phyloP scores from a whole-genome alignment of 2,329 filamentous ascomycete genomes.

The Penicillium occitanis region DNA sequence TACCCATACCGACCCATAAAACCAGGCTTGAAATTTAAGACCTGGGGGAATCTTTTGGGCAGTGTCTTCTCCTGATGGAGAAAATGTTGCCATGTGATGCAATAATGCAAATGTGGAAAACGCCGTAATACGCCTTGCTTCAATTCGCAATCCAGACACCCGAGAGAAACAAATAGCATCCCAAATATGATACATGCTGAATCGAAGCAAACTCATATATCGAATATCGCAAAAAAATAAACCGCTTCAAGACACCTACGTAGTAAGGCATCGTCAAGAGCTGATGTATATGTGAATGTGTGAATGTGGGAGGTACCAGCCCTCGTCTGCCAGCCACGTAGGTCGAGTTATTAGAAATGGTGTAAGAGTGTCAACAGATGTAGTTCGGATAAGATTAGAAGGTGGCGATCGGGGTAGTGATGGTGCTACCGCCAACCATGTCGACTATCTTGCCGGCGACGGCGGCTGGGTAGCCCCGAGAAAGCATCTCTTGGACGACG shows the following conservation, averaged over 20 bases:
- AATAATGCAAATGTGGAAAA: neutral
- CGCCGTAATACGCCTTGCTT: conserved; percentile 2
- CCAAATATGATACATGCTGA: conserved; percentile 13
- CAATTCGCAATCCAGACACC: neutral
- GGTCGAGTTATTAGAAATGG: conserved; percentile 18
- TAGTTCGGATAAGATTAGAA: conserved; percentile 17
- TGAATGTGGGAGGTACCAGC: conserved; percentile 19
- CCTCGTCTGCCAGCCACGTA: conserved; percentile 19
- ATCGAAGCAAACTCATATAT: conserved; percentile 12
- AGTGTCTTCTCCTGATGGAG: neutral
- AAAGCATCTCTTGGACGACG: conserved; percentile 87
- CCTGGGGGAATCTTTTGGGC: neutral
- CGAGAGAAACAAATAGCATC: neutral
- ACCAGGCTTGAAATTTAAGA: neutral
- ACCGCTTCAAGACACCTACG: conserved; percentile 9
- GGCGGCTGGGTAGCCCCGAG: conserved; percentile 83
- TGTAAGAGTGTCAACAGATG: conserved; percentile 18
- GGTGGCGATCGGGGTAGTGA: conserved; percentile 9
- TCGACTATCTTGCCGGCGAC: conserved; percentile 94
- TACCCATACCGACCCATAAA: conserved; percentile 1
- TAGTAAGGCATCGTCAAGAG: conserved; percentile 13
- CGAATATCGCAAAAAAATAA: neutral
- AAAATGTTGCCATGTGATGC: neutral
- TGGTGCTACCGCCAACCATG: conserved; percentile 61
- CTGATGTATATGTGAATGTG: conserved; percentile 2